These are phyloP conservation scores for Hansenula sp. DNA, from an alignment of 1,139 yeast species.

Conservation along the genomic window DNA sequence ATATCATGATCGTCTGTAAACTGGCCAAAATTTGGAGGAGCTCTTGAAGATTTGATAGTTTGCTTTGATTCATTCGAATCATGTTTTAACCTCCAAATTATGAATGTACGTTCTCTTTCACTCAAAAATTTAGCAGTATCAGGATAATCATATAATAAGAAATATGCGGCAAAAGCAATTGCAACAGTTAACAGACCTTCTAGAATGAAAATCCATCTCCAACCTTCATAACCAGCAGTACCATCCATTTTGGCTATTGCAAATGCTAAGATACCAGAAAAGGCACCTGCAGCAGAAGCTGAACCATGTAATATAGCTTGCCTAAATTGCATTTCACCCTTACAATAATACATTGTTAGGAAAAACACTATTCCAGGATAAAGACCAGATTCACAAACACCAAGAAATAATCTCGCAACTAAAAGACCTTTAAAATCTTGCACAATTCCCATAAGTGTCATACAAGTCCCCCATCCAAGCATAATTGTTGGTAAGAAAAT, in stretches of 20 bases:
- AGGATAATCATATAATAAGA: slow-evolving; percentile 48
- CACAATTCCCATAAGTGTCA: slow-evolving; percentile 40
- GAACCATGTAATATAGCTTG: slow-evolving; percentile 48
- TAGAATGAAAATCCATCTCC: slow-evolving; percentile 61
- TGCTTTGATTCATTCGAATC: slow-evolving; percentile 14
- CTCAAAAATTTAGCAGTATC: slow-evolving; percentile 42
- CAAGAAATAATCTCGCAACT: slow-evolving; percentile 44
- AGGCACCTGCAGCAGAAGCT: slow-evolving; percentile 47
- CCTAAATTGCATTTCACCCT: slow-evolving; percentile 43
- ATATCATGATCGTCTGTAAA: too few species aligned
- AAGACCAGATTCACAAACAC: slow-evolving; percentile 30
- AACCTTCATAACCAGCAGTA: slow-evolving; percentile 34
- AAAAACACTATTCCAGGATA: slow-evolving; percentile 24
- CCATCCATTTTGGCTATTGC: slow-evolving; percentile 34
- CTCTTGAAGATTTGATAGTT: not conserved
- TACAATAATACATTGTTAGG: slow-evolving; percentile 46
- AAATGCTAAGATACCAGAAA: slow-evolving; percentile 43
- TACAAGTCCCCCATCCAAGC: slow-evolving; percentile 47
- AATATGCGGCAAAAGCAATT: slow-evolving; percentile 42
- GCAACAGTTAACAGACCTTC: slow-evolving; percentile 52
- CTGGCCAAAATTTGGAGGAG: not conserved
- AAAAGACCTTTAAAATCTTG: slow-evolving; percentile 38
- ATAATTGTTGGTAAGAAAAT: slow-evolving; percentile 41
- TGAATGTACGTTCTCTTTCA: slow-evolving; percentile 40
- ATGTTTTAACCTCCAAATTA: slow-evolving; percentile 40